Evolutionary conservation across 306 rosid species (phyloP), one percentile per base, ranked within the genome.

Genomic region (Corylus avellana): DNA sequence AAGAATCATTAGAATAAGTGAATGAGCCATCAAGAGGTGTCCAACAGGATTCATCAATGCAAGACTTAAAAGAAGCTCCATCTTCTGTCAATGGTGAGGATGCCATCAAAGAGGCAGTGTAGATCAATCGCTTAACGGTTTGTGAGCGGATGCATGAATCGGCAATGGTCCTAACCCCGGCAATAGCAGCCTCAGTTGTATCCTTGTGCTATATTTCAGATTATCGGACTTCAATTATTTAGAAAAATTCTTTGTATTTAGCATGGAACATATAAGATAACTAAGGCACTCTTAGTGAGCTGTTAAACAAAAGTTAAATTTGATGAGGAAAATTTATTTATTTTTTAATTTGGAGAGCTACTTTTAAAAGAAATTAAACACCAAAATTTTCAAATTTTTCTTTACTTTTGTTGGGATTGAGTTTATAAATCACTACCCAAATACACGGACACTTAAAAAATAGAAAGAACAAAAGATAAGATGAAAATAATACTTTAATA

Each of bases 11-110:
- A 4, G 2, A 0, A 80, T 70, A 25, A 16, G 73, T 14, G 49
- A 69, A n/a, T 7, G 89, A 29, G 51, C 62, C 70, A 12, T 74
- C 59, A 9, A 81, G 84, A 22, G 88, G 85, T 0, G 91, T 88
- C 92, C 90, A 83, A 67, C 92, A 86, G 44, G 89, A 83, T 78
- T 90, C 89, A 56, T 88, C 92, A 8, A 88, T 37, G 75, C 18
- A 49, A 20, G 70, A 50, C 72, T 83, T 77, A 62, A 78, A 86
- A 58, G 72, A 81, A 69, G 5, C 74, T 11, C 79, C 93, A 25
- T 86, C 90, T 11, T 75, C 78, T 46, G 61, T 71, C 0, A 84
- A 32, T 2, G 92, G 91, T 58, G 92, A 89, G 3, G 90, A 78
- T 14, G 89, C 66, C 29, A 74, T 62, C 1, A 83, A 64, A 8